Evolutionary conservation across 179 eudicot species (phyloP).

Genomic region (Drosera spatulata): DNA sequence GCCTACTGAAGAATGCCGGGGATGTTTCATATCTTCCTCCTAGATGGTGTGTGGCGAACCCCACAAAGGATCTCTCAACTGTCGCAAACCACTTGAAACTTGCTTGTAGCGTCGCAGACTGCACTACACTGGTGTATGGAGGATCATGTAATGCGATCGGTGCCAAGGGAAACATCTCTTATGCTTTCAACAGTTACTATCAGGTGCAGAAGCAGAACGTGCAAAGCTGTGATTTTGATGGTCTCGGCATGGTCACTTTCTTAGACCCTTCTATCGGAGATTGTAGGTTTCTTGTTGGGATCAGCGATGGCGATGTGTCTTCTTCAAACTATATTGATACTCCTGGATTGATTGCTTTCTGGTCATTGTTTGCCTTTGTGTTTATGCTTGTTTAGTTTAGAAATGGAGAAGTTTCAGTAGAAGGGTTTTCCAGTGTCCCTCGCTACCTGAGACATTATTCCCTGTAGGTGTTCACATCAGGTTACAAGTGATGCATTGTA

Average conservation of each 20-base stretch:
- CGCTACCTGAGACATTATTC: no score
- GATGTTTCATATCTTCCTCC: constrained; percentile 61
- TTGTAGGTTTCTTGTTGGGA: constrained; percentile 80
- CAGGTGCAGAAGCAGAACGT: constrained; percentile 61
- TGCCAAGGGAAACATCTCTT: constrained; percentile 62
- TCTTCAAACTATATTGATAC: constrained; percentile 14
- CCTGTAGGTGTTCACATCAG: no score
- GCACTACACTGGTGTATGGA: constrained; percentile 61
- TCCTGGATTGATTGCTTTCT: constrained; percentile 6
- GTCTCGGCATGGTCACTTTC: constrained; percentile 78
- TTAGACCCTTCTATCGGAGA: constrained; percentile 73
- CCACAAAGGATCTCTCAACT: constrained; percentile 40
- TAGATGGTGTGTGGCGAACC: constrained; percentile 79
- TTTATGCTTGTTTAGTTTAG: constrained; percentile 6
- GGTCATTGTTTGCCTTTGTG: constrained; percentile 20
- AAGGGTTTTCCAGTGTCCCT: not conserved
- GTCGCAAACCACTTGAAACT: constrained; percentile 47
- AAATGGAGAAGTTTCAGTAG: not conserved
- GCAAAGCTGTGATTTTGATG: constrained; percentile 79
- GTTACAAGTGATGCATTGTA: no score
- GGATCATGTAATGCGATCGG: constrained; percentile 76
- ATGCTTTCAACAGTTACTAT: constrained; percentile 79
- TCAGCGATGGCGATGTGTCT: constrained; percentile 28
- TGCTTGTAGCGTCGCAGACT: constrained; percentile 67
- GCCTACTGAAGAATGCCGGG: constrained; percentile 49